phyloP scores from a whole-genome alignment of 73 alveolate species.

The Breviolum minutum region DNA sequence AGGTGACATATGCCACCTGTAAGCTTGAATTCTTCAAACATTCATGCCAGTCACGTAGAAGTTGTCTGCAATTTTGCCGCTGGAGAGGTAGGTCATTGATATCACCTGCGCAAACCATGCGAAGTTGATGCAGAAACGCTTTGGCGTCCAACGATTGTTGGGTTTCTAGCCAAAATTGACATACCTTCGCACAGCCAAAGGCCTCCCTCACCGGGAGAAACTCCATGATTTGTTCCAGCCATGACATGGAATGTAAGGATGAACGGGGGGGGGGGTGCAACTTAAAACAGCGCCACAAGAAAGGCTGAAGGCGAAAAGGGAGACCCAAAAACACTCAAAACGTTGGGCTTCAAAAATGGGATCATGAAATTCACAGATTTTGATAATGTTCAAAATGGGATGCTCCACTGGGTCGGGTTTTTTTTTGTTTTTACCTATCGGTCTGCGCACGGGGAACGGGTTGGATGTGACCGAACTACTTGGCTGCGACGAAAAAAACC shows the following conservation, averaged over 20 bases:
- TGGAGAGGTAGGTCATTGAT: background rate
- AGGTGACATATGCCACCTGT: constrained; percentile 34
- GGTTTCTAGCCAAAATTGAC: constrained; percentile 12
- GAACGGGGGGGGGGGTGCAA: no score
- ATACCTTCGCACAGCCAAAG: constrained; percentile 23
- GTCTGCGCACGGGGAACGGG: constrained; percentile 33
- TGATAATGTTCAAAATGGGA: no score
- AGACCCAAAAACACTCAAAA: no score
- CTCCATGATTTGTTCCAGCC: constrained; percentile 27
- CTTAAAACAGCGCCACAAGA: no score
- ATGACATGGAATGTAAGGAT: background rate
- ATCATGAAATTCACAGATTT: background rate
- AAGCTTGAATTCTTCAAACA: constrained; percentile 1
- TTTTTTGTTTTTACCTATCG: background rate
- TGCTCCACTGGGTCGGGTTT: no score
- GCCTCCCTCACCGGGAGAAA: constrained; percentile 41
- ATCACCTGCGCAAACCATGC: background rate
- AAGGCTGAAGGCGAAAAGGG: background rate
- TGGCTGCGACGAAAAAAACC: background rate
- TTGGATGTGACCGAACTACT: constrained; percentile 43
- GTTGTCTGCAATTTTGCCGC: constrained; percentile 6
- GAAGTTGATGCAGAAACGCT: constrained; percentile 11
- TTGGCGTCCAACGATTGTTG: constrained; percentile 2
- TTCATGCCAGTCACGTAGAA: constrained; percentile 22
- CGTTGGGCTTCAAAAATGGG: no score